phyloP scores from a whole-genome alignment of 2,329 filamentous ascomycete species.

The Aspergillus oerlinghausenensis region DNA sequence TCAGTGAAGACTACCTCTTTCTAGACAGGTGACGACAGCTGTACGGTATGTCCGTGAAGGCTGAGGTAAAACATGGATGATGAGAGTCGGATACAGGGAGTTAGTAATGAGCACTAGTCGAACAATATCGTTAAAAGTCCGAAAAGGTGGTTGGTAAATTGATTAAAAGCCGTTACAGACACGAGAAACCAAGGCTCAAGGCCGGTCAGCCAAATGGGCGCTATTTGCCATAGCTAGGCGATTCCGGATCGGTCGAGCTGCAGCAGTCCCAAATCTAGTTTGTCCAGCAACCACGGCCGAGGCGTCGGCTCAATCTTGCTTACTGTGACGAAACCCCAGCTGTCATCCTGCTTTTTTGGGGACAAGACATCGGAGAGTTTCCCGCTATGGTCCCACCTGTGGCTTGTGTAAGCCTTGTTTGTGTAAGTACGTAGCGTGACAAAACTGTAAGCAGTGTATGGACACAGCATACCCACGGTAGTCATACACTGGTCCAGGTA shows the following conservation, averaged over 20 bases:
- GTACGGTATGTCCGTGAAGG: too few species aligned
- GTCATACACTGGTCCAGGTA: neutral
- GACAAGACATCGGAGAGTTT: conserved; percentile 29
- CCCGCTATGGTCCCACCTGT: conserved; percentile 17
- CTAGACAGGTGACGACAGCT: too few species aligned
- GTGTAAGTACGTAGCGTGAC: neutral
- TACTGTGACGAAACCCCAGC: conserved; percentile 19
- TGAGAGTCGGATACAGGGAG: neutral
- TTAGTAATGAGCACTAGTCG: neutral
- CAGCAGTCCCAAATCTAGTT: conserved; percentile 12
- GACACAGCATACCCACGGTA: neutral
- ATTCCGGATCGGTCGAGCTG: conserved; percentile 17
- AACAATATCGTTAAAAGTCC: neutral
- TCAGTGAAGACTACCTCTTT: neutral
- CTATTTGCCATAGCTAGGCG: neutral
- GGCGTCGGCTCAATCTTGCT: conserved; percentile 2
- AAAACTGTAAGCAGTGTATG: neutral
- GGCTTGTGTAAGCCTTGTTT: neutral
- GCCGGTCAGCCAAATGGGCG: neutral
- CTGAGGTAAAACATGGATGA: neutral
- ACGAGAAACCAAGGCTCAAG: neutral
- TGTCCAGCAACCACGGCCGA: neutral
- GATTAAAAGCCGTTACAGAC: neutral
- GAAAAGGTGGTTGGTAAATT: neutral
- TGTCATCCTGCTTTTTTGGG: conserved; percentile 28